phyloP scores from a whole-genome alignment of 805 yeast genomes.

The Metschnikowia kunwiensis region DNA sequence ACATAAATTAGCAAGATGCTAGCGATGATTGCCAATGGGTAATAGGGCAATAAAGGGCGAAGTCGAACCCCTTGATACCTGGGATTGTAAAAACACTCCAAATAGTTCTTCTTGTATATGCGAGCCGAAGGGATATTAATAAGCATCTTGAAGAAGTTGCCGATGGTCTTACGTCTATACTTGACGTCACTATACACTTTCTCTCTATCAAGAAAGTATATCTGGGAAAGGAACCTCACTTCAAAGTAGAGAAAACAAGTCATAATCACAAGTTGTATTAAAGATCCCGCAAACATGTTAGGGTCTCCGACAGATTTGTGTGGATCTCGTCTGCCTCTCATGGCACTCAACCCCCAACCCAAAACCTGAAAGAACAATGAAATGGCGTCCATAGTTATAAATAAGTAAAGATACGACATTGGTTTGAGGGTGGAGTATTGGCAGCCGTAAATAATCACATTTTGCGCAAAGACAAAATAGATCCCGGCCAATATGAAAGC shows the following conservation, averaged over 20 bases:
- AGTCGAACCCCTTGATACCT: conserved; percentile 24
- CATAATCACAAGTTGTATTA: conserved; percentile 21
- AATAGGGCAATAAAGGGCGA: conserved; percentile 26
- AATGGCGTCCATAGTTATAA: conserved; percentile 35
- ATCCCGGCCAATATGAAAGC: conserved; percentile 44
- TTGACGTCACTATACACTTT: conserved; percentile 13
- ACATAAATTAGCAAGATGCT: conserved; percentile 32
- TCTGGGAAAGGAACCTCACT: conserved; percentile 34
- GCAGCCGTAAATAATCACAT: conserved; percentile 37
- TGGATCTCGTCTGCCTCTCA: background rate
- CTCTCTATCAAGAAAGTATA: conserved; percentile 27
- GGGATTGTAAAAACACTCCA: conserved; percentile 31
- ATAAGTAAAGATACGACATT: conserved; percentile 41
- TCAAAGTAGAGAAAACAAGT: background rate
- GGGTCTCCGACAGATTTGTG: conserved; percentile 31
- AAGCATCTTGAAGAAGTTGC: conserved; percentile 29
- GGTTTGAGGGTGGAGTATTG: conserved; percentile 37
- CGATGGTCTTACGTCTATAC: conserved; percentile 5
- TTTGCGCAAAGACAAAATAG: conserved; percentile 38
- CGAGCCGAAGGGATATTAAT: conserved; percentile 25
- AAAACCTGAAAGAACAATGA: conserved; percentile 37
- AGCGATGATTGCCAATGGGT: conserved; percentile 32
- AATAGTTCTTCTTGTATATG: conserved; percentile 19
- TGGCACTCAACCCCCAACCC: conserved; percentile 35
- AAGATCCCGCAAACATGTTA: conserved; percentile 37